A percentile compares a stretch with the other conserved stretches of the same genome.
These are phyloP conservation scores for Skeletonema menzelii DNA, from an alignment of 108 stramenopile genomes.

Conservation along the genomic window DNA sequence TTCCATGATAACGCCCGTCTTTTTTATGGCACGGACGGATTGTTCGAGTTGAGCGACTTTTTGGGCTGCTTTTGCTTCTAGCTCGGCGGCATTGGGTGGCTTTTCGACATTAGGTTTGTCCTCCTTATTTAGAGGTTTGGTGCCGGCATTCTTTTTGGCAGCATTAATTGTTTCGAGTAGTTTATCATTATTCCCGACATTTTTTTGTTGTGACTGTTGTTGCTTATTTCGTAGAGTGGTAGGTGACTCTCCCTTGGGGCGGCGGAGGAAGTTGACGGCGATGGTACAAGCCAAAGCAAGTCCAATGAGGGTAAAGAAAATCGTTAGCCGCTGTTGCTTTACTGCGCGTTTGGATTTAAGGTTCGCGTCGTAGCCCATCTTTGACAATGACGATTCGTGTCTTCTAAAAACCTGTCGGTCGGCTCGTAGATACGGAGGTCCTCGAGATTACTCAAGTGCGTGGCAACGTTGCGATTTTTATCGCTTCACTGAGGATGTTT, in stretches of 20 bases:
- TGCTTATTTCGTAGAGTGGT: neutral
- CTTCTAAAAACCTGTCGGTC: too few relatives aligned
- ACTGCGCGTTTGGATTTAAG: constrained; percentile 29
- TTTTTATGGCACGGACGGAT: constrained; percentile 70
- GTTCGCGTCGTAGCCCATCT: constrained; percentile 48
- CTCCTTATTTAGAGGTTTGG: too few relatives aligned
- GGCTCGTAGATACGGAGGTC: too few relatives aligned
- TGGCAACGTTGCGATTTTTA: too few relatives aligned
- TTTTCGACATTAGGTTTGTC: too few relatives aligned
- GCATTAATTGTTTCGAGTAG: neutral
- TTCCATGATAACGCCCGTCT: constrained; percentile 74
- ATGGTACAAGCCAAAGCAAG: constrained; percentile 23
- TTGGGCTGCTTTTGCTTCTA: constrained; percentile 22
- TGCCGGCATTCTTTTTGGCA: too few relatives aligned
- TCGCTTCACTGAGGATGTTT: too few relatives aligned
- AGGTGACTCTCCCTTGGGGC: neutral
- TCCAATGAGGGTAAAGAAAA: constrained; percentile 23
- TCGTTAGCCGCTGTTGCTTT: constrained; percentile 23
- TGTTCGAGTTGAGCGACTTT: constrained; percentile 45
- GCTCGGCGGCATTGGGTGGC: neutral
- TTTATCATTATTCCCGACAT: neutral
- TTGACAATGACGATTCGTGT: too few relatives aligned
- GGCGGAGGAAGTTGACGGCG: constrained; percentile 19
- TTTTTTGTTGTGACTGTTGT: neutral
- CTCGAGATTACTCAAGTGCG: too few relatives aligned